phyloP scores from a whole-genome alignment of 2,329 filamentous ascomycete genomes.

The Fusarium sp. region DNA sequence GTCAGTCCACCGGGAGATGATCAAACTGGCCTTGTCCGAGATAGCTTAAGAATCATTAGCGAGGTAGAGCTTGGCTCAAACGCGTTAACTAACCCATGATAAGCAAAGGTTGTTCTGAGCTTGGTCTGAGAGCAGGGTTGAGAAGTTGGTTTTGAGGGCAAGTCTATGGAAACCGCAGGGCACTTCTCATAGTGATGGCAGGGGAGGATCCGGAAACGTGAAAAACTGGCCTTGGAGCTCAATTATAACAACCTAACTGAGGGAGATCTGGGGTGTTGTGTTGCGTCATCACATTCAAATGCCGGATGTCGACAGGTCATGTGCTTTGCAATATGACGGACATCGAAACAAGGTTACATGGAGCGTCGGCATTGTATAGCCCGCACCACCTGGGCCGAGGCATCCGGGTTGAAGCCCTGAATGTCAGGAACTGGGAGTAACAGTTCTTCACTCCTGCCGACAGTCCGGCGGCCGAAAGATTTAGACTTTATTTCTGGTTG shows the following conservation, averaged over 20 bases:
- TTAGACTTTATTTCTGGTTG: neutral
- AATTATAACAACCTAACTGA: neutral
- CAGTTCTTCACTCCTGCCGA: neutral
- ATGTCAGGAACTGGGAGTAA: neutral
- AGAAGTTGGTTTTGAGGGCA: neutral
- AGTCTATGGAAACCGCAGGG: neutral
- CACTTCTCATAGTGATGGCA: neutral
- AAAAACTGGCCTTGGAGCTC: neutral
- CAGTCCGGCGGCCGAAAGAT: neutral
- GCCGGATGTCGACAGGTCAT: neutral
- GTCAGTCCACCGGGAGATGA: neutral
- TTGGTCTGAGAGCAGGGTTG: neutral
- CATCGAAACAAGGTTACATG: neutral
- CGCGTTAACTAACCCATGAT: neutral
- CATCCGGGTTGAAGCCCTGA: neutral
- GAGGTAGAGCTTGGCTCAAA: neutral
- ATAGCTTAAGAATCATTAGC: neutral
- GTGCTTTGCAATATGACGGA: neutral
- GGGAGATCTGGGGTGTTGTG: neutral
- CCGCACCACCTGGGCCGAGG: neutral
- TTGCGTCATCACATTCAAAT: neutral
- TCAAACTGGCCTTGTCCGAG: neutral
- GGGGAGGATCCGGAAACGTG: no score
- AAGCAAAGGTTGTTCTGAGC: neutral
- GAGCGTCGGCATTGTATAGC: neutral